Percentiles rank a stretch among this genome's conserved stretches.
phyloP scores from a whole-genome alignment of 2,329 filamentous ascomycete genomes.

The Calcarisporium arbuscula region DNA sequence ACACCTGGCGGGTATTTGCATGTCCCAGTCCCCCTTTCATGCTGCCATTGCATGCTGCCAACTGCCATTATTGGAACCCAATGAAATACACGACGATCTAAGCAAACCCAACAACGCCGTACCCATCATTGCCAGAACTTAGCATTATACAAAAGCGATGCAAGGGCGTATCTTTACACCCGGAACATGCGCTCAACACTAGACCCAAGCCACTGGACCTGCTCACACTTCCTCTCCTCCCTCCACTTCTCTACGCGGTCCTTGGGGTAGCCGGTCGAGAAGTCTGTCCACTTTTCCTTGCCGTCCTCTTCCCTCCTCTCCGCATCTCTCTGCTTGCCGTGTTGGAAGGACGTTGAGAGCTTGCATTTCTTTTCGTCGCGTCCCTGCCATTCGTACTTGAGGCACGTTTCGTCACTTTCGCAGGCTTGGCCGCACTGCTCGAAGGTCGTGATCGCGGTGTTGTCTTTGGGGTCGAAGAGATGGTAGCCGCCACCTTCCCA shows the following conservation, averaged over 20 bases:
- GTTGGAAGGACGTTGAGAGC: conserved; percentile 20
- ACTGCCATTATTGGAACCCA: too few species aligned
- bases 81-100: too few species aligned
- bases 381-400: conserved; percentile 24
- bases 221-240: conserved; percentile 17
- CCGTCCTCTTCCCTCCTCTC: conserved; percentile 16
- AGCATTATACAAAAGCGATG: too few species aligned
- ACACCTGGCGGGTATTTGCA: too few species aligned
- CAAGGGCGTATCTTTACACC: too few species aligned
- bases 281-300: conserved; percentile 20
- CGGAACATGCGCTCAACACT: conserved; percentile 13
- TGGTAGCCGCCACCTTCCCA: conserved; percentile 28
- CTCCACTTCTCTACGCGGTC: conserved; percentile 20
- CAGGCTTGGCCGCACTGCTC: conserved; percentile 22
- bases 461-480: conserved; percentile 16
- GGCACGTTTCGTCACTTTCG: conserved; percentile 16
- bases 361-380: conserved; percentile 22
- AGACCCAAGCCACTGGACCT: conserved; percentile 27
- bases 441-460: conserved; percentile 18
- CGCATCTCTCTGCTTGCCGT: conserved; percentile 18
- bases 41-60: too few species aligned
- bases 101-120: too few species aligned
- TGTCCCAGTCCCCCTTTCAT: too few species aligned
- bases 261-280: conserved; percentile 21
- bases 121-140: too few species aligned